phyloP scores from a whole-genome alignment of 176 grass and related monocot genomes.

The Lolium multiflorum region DNA sequence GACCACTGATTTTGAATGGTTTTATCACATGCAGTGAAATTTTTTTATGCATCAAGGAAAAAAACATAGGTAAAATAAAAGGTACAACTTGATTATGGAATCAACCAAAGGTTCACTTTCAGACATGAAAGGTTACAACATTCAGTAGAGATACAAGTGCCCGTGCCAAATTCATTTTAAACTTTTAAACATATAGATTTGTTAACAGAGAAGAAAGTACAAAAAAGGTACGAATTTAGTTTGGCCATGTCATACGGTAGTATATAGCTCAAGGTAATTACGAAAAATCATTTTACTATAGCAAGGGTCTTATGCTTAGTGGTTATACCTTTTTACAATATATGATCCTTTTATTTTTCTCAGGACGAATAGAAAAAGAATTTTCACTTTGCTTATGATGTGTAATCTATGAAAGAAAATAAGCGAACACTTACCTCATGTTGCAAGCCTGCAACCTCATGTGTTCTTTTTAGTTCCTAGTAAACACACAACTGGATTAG shows the following conservation, averaged over 20 bases:
- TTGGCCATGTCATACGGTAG: background rate
- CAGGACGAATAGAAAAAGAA: background rate
- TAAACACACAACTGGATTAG: slow-evolving; percentile 37
- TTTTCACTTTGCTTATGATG: background rate
- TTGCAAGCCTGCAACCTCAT: slow-evolving; percentile 80
- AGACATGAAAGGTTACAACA: background rate
- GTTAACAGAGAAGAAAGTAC: background rate
- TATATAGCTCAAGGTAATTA: background rate
- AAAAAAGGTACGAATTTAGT: background rate
- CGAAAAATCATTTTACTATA: background rate
- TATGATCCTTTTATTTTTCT: background rate
- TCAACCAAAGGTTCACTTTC: background rate
- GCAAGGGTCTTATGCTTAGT: background rate
- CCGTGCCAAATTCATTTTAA: background rate
- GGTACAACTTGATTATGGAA: background rate
- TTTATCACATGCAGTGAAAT: too few species aligned
- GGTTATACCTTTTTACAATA: slow-evolving; percentile 23
- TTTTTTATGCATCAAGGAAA: too few species aligned
- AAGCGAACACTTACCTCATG: slow-evolving; percentile 55
- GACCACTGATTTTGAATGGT: too few species aligned
- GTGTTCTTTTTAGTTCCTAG: slow-evolving; percentile 83
- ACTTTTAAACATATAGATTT: background rate
- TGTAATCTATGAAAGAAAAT: slow-evolving; percentile 3
- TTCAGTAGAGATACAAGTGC: background rate
- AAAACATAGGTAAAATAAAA: too few species aligned